These are phyloP conservation scores for Acacia melanoxylon DNA, from an alignment of 306 rosid species.

Conservation along the genomic window DNA sequence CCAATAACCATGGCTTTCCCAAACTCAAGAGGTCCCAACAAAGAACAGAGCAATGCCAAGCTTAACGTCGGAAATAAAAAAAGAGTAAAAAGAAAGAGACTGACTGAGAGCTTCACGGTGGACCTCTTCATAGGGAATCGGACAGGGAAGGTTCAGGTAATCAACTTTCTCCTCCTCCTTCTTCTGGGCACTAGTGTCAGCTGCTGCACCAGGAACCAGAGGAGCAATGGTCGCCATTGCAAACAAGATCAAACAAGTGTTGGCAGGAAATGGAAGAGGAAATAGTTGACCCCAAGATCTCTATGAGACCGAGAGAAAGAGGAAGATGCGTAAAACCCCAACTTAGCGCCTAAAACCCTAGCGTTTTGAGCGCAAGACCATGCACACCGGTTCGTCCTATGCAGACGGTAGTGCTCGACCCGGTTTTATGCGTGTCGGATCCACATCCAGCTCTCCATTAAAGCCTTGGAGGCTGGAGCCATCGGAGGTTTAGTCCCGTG, in stretches of 20 bases:
- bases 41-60: background rate
- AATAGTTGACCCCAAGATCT: background rate
- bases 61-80: background rate
- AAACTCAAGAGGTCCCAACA: background rate
- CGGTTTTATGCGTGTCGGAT: background rate
- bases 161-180: slow-evolving; percentile 57
- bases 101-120: slow-evolving; percentile 96
- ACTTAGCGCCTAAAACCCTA: slow-evolving; percentile 19
- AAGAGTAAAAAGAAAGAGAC: slow-evolving; percentile 10
- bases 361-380: background rate
- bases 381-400: background rate
- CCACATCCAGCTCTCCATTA: background rate
- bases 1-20: background rate
- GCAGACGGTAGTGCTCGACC: background rate
- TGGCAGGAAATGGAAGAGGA: background rate
- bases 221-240: slow-evolving; percentile 47
- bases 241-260: background rate
- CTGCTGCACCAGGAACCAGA: slow-evolving; percentile 14
- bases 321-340: background rate
- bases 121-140: slow-evolving; percentile 93
- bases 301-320: background rate
- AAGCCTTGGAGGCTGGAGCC: too few relatives aligned
- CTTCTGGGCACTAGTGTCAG: background rate
- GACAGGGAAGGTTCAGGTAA: slow-evolving; percentile 84
- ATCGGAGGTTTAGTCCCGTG: too few relatives aligned